phyloP scores from a whole-genome alignment of 2,329 filamentous ascomycete genomes.

The Drechslera avenae region DNA sequence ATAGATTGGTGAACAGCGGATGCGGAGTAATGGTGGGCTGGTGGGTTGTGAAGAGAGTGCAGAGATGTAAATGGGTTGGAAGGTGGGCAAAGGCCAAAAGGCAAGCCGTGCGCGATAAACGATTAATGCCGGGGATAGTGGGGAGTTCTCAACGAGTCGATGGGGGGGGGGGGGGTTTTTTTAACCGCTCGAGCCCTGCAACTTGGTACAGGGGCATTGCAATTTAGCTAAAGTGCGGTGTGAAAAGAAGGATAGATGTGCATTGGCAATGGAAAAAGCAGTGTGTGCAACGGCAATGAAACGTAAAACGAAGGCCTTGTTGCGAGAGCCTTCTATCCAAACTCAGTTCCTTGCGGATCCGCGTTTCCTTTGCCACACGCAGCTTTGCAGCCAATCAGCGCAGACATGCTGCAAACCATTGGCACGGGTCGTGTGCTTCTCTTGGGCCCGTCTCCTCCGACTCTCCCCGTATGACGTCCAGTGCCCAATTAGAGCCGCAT shows the following conservation, averaged over 20 bases:
- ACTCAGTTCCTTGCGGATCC: slow-evolving; percentile 5
- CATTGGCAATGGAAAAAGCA: slow-evolving; percentile 8
- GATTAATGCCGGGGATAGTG: slow-evolving; percentile 18
- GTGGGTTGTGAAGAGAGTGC: slow-evolving; percentile 2
- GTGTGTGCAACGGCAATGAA: background rate
- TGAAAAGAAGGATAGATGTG: slow-evolving; percentile 6
- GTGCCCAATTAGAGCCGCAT: background rate
- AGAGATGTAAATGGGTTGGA: slow-evolving; percentile 17
- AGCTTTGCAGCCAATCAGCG: slow-evolving; percentile 17
- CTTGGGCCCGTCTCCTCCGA: slow-evolving; percentile 18
- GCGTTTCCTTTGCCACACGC: slow-evolving; percentile 13
- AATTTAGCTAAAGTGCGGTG: slow-evolving; percentile 5
- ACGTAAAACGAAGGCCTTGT: background rate
- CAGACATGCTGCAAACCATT: slow-evolving; percentile 2
- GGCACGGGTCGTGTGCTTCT: slow-evolving; percentile 19
- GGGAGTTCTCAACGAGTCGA: slow-evolving; percentile 15
- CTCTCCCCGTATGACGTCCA: slow-evolving; percentile 29
- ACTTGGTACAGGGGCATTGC: slow-evolving; percentile 1
- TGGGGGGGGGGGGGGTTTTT: no score
- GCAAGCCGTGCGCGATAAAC: slow-evolving; percentile 25
- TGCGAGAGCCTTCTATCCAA: slow-evolving; percentile 6
- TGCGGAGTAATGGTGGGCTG: slow-evolving; percentile 11
- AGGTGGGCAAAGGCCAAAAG: slow-evolving; percentile 24
- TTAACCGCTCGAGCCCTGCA: slow-evolving; percentile 16
- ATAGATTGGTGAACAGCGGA: slow-evolving; percentile 4